phyloP scores from a whole-genome alignment of 2,329 filamentous ascomycete genomes.

The Talaromyces sp. region DNA sequence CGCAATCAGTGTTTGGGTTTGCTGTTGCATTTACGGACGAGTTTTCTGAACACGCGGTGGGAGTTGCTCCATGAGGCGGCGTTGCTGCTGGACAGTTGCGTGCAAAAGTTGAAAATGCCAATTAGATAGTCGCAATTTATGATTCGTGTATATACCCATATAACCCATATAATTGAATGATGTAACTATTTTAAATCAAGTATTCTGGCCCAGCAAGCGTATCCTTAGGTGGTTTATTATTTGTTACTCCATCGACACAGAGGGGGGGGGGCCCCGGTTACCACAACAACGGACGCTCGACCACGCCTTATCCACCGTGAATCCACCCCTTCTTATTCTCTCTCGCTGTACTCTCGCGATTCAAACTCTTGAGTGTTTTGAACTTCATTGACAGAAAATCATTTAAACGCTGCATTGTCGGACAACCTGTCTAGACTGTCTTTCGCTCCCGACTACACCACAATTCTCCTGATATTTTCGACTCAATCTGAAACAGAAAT shows the following conservation, averaged over 20 bases:
- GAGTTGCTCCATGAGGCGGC: conserved; percentile 87
- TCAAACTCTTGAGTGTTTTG: neutral
- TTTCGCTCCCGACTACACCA: neutral
- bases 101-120: conserved; percentile 52
- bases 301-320: conserved; percentile 11
- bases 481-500: neutral
- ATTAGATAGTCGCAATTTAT: neutral
- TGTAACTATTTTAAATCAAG: neutral
- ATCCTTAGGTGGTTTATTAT: neutral
- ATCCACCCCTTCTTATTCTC: conserved; percentile 16
- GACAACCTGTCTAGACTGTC: neutral
- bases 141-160: neutral
- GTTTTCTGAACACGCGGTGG: conserved; percentile 81
- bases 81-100: conserved; percentile 74
- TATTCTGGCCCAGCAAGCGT: neutral
- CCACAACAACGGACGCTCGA: conserved; percentile 17
- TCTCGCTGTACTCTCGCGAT: neutral
- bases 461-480: neutral
- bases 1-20: conserved; percentile 80
- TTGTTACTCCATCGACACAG: neutral
- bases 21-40: conserved; percentile 74
- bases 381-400: neutral
- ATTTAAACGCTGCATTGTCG: neutral
- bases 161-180: neutral
- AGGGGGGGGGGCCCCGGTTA: conserved; percentile 9